Conservation (phyloP, 768 basidiomycete species). For the Suillus spraguei region DNA sequence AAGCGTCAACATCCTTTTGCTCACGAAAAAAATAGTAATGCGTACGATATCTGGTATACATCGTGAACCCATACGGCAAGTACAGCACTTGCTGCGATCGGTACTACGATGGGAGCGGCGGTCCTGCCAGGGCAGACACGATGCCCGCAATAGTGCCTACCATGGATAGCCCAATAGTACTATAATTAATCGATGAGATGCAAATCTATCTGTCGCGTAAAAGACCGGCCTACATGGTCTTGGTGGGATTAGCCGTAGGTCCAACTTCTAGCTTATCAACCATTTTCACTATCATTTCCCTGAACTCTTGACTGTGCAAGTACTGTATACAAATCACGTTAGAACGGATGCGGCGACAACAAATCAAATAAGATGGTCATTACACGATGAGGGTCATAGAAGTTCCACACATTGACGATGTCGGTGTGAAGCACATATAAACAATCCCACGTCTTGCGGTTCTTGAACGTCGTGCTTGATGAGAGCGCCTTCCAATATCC, state of each 20-base stretch:
- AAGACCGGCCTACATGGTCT: no score
- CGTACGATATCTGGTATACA: background rate
- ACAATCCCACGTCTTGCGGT: slow-evolving; percentile 2
- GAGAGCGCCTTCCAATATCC: slow-evolving; percentile 22
- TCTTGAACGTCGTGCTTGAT: slow-evolving; percentile 14
- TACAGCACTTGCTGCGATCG: background rate
- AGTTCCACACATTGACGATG: slow-evolving; percentile 24
- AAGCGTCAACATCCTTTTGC: background rate
- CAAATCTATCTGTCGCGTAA: no score
- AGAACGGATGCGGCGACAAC: no score
- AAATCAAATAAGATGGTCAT: background rate
- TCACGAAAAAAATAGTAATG: background rate
- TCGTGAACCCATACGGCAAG: slow-evolving; percentile 5
- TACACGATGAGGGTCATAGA: slow-evolving; percentile 11
- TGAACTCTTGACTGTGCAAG: no score
- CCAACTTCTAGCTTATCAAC: no score
- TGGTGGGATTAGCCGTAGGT: no score
- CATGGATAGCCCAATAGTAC: background rate
- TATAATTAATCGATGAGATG: background rate
- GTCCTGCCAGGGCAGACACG: background rate
- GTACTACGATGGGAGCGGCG: slow-evolving; percentile 4
- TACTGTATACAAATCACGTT: no score
- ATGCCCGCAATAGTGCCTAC: background rate
- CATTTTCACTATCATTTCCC: no score
- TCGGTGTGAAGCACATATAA: slow-evolving; percentile 20